Conservation (phyloP, 2,329 filamentous ascomycete genomes). For the Aureobasidium sp. region DNA sequence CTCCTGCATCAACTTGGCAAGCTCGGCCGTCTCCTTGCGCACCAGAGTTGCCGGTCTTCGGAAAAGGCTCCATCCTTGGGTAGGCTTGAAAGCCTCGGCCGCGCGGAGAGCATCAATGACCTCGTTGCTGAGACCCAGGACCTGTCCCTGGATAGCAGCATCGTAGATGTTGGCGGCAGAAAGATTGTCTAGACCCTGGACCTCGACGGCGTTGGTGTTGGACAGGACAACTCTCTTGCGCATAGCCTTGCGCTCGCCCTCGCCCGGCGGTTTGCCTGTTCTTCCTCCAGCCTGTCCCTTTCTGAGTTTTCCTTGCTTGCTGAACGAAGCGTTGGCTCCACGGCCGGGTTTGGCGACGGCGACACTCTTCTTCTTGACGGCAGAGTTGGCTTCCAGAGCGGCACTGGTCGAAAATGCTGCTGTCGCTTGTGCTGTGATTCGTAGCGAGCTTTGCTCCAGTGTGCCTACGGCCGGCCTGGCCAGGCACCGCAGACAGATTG, state of each 20-base stretch:
- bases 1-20: conserved; percentile 46
- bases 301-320: conserved; percentile 23
- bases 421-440: conserved; percentile 15
- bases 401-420: conserved; percentile 30
- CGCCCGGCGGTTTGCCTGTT: conserved; percentile 27
- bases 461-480: conserved; percentile 15
- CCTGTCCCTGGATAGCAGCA: conserved; percentile 52
- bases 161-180: conserved; percentile 48
- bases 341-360: conserved; percentile 17
- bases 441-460: conserved; percentile 11
- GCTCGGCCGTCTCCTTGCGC: conserved; percentile 66
- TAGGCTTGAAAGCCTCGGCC: conserved; percentile 84
- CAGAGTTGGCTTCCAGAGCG: conserved; percentile 21
- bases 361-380: conserved; percentile 26
- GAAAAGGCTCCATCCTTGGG: conserved; percentile 84
- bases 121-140: conserved; percentile 61
- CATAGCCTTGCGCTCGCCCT: conserved; percentile 78
- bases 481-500: conserved; percentile 21
- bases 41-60: conserved; percentile 71
- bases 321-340: conserved; percentile 4
- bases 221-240: conserved; percentile 85
- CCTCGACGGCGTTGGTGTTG: conserved; percentile 85
- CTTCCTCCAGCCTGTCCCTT: conserved; percentile 21
- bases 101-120: conserved; percentile 73
- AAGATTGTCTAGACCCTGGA: conserved; percentile 60